A percentile compares a stretch with the other conserved stretches of the same genome.
phyloP scores from a whole-genome alignment of 495 filamentous ascomycete species.

The Xylaria intraflava region DNA sequence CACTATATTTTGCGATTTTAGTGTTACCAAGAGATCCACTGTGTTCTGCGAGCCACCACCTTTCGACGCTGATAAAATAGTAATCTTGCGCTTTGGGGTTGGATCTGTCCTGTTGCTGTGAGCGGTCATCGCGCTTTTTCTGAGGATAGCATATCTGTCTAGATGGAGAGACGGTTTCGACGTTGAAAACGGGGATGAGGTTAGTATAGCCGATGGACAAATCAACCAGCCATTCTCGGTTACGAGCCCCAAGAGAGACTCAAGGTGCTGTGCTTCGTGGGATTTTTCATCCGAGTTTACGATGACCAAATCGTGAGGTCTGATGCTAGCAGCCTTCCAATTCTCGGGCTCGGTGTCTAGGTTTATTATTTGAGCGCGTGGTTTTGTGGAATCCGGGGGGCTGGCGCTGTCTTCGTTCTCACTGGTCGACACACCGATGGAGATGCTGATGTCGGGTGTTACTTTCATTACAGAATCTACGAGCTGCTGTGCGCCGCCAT shows the following conservation, averaged over 20 bases:
- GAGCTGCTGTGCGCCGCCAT: neutral
- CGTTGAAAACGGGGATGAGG: neutral
- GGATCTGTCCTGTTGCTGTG: neutral
- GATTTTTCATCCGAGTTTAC: neutral
- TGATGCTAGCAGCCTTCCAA: neutral
- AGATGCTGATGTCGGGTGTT: neutral
- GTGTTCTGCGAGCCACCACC: neutral
- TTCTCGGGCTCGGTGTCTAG: neutral
- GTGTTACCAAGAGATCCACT: neutral
- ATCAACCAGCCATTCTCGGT: constrained; percentile 12
- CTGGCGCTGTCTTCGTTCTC: neutral
- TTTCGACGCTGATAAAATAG: neutral
- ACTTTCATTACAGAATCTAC: constrained; percentile 4
- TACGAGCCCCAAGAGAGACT: constrained; percentile 1
- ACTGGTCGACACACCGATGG: constrained; percentile 1
- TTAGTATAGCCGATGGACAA: neutral
- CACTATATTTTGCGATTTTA: neutral
- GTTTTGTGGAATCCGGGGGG: constrained; percentile 1
- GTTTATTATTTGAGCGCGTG: neutral
- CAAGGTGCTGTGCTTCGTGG: neutral
- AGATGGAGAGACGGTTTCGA: constrained; percentile 4
- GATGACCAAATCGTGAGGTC: constrained; percentile 11
- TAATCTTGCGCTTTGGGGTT: neutral
- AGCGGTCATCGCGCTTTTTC: neutral
- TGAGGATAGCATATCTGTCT: constrained; percentile 4